Conservation (phyloP, 805 yeast genomes). For the Yamadazyma sp. region DNA sequence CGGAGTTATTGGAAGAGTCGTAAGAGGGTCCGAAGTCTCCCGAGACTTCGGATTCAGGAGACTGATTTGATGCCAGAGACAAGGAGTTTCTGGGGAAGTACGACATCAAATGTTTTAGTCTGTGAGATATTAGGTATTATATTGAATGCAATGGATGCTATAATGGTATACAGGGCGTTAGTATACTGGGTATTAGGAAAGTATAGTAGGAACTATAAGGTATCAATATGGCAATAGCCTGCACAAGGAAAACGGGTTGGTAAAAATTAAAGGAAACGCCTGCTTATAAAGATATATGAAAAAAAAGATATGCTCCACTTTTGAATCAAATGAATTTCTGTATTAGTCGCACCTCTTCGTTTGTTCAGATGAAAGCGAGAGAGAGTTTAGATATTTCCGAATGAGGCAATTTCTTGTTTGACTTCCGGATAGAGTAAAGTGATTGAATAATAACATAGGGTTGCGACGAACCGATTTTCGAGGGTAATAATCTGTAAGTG, state of each 20-base stretch:
- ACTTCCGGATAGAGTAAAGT: slow-evolving; percentile 4
- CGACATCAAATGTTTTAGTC: slow-evolving; percentile 9
- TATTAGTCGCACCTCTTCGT: too few species aligned
- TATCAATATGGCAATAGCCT: too few species aligned
- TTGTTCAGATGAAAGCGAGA: slow-evolving; percentile 3
- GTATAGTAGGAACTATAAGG: neutral
- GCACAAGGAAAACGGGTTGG: too few species aligned
- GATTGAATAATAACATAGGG: slow-evolving; percentile 1
- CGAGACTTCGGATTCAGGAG: slow-evolving; percentile 6
- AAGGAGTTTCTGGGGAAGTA: slow-evolving; percentile 9
- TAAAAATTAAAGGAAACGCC: too few species aligned
- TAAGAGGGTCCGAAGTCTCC: slow-evolving; percentile 7
- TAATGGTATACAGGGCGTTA: slow-evolving; percentile 2
- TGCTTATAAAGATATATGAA: too few species aligned
- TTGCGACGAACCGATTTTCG: too few species aligned
- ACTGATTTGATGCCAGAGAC: slow-evolving; percentile 6
- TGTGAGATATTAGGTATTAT: too few species aligned
- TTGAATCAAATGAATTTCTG: too few species aligned
- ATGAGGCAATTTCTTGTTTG: slow-evolving; percentile 6
- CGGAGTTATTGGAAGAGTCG: slow-evolving; percentile 14
- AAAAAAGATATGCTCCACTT: too few species aligned
- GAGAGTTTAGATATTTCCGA: slow-evolving; percentile 13
- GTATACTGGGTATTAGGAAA: slow-evolving; percentile 6
- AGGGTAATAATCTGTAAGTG: too few species aligned
- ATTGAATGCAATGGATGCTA: too few species aligned